Percentiles rank a stretch among this genome's conserved stretches.
Conservation (phyloP, 495 filamentous ascomycete species). For the Aspergillus heteromorphus region DNA sequence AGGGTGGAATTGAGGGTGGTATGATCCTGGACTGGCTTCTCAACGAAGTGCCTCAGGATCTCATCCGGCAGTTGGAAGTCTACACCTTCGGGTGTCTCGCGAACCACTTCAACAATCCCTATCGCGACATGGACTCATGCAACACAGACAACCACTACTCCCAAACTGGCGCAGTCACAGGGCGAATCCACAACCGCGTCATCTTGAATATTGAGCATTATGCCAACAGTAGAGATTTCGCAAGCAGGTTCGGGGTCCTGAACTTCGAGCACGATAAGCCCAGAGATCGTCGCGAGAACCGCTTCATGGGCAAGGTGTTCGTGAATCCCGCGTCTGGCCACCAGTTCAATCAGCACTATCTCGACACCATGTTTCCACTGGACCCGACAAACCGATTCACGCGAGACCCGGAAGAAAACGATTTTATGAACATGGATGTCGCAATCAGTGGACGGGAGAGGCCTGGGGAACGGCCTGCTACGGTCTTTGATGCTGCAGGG, state of each 20-base stretch:
- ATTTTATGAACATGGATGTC: constrained; percentile 31
- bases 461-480: neutral
- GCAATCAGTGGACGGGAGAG: neutral
- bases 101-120: constrained; percentile 85
- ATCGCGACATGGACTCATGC: constrained; percentile 20
- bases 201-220: constrained; percentile 74
- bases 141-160: neutral
- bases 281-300: constrained; percentile 25
- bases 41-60: constrained; percentile 63
- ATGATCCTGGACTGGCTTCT: constrained; percentile 76
- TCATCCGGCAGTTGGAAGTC: constrained; percentile 67
- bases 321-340: constrained; percentile 63
- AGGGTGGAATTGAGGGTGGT: constrained; percentile 73
- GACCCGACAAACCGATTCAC: constrained; percentile 20
- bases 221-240: constrained; percentile 69
- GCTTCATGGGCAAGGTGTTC: constrained; percentile 75
- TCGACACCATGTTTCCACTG: constrained; percentile 68
- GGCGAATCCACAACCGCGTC: neutral
- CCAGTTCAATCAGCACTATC: constrained; percentile 74
- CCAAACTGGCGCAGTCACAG: constrained; percentile 39
- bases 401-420: constrained; percentile 19
- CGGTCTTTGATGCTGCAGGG: neutral
- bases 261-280: constrained; percentile 40
- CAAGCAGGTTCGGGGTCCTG: constrained; percentile 69
- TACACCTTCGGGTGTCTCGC: constrained; percentile 84